Evolutionary conservation across 192 early-diverging fungal species (phyloP), one percentile per base, ranked within the genome.

Genomic region (Coemansia sp.): DNA sequence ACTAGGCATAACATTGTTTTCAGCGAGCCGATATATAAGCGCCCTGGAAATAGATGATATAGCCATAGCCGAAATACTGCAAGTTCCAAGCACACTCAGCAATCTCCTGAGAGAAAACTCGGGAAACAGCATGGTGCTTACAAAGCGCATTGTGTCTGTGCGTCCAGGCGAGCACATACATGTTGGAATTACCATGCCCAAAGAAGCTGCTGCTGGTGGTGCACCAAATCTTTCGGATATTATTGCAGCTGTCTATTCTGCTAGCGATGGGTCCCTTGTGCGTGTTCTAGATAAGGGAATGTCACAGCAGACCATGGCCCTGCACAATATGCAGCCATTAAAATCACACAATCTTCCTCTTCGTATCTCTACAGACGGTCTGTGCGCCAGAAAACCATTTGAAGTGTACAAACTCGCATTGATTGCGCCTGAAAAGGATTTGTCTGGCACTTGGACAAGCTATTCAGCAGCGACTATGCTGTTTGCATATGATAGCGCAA

Each of bases 401-500:
- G 53, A 55, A n/a, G 59, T 78, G 33, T 78, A 66, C 48, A 72
- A 69, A 28, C 52, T 72, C 29, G 75, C 66, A 12, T 28, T 78
- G 49, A 72, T 72, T 40, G 75, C 66, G 8, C 70, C 70, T 16
- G 66, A 78, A 43, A 68, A 35, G n/a, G 65, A 67, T 30, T 21
- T 37, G 30, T 28, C 55, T 7, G 75, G 70, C 13, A 25, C 21
- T 10, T 66, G 75, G 70, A 63, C 30, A 4, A 43, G 39, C 4
- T 78, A 69, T 34, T 68, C 70, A 23, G 70, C 65, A n/a, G 70
- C 62, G 7, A 72, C 66, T 15, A 78, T 78, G 70, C 48, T 78
- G 0, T 69, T 72, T 72, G 70, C 66, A 3, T 72, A 63, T 30
- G 68, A 67, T 42, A 60, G 57, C 28, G 61, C 65, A 8, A 60